Evolutionary conservation across 208 protist species (phyloP), one percentile per base, ranked within the genome.

Genomic region (Leishmania tropica): DNA sequence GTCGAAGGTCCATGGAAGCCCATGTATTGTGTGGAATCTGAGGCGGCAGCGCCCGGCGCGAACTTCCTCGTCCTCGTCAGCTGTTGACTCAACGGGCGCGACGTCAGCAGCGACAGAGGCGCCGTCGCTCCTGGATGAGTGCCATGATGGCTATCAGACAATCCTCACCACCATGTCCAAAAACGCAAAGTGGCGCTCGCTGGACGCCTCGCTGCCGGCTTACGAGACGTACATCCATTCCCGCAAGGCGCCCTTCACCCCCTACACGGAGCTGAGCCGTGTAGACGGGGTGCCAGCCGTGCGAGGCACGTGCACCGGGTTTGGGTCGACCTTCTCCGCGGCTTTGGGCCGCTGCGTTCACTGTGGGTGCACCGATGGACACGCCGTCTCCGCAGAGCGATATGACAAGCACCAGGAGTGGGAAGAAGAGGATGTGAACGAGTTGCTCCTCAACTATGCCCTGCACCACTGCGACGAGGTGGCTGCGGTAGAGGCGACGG

Each of bases 271-370:
- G 83, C 87, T 97, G 47, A 90, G 84, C 71, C 64, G 24, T 4
- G 86, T 95, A 13, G 85, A 89, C 11, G 94, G 94, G 24, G 88
- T 95, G 28, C 87, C 94, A 24, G 91, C 91, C 35, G 65, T 96
- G 1, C 87, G 90, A n/a, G 94, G 92, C 48, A 94, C 90, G 24
- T 96, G 91, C 85, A 92, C 78, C 21, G 94, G 94, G 19, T 90
- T 95, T 79, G 91, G 90, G 78, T 94, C 92, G 8, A 95, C 92
- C 40, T 77, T 89, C 17, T 86, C 87, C 7, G 81, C 73, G 21
- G 72, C 76, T 6, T 79, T 89, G 0, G 87, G 89, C 10, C 78
- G 81, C 19, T 96, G 92, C 71, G 65, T 89, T 7, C 81, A 89
- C 78, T 96, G 92, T 78, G 92, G 91, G 31, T 88, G 81, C 78